These are phyloP conservation scores for Ustilago xerochloae DNA, from an alignment of 1,284 basidiomycete species.

Conservation along the genomic window DNA sequence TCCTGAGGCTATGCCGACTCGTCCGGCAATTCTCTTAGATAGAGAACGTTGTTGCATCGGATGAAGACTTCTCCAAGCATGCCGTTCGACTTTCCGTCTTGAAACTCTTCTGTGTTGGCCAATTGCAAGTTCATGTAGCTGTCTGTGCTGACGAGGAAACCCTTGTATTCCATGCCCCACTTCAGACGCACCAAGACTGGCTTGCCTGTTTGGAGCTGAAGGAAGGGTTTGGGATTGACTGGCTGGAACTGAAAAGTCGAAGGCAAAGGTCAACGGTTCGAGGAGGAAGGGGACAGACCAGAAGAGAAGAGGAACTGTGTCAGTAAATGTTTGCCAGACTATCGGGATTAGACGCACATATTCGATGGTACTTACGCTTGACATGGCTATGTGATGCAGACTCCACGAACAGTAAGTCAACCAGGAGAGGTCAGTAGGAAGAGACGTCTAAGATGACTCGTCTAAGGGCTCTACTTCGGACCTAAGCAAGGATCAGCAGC, in stretches of 20 bases:
- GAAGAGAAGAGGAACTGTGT: neutral
- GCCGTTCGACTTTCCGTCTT: conserved; percentile 94
- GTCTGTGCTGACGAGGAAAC: conserved; percentile 97
- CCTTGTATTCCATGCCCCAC: conserved; percentile 99
- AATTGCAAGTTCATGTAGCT: conserved; percentile 99
- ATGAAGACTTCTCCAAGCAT: conserved; percentile 98
- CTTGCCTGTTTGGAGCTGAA: conserved; percentile 98
- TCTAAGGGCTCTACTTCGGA: no score
- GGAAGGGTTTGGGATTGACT: conserved; percentile 98
- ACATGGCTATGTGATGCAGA: conserved; percentile 13
- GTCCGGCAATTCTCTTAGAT: conserved; percentile 61
- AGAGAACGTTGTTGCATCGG: conserved; percentile 72
- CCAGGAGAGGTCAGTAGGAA: no score
- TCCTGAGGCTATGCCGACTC: conserved; percentile 40
- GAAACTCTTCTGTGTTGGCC: conserved; percentile 97
- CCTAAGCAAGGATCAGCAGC: no score
- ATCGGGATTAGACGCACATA: neutral
- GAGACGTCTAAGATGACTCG: no score
- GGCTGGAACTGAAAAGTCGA: conserved; percentile 76
- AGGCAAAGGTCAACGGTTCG: no score
- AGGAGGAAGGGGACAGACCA: no score
- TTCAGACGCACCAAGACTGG: conserved; percentile 93
- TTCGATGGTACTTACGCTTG: conserved; percentile 25
- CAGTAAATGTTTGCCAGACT: neutral
- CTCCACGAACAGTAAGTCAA: no score